Evolutionary conservation across 164 flowering plant species (phyloP), one percentile per base, ranked within the genome.

Genomic region (Amborella trichopoda): DNA sequence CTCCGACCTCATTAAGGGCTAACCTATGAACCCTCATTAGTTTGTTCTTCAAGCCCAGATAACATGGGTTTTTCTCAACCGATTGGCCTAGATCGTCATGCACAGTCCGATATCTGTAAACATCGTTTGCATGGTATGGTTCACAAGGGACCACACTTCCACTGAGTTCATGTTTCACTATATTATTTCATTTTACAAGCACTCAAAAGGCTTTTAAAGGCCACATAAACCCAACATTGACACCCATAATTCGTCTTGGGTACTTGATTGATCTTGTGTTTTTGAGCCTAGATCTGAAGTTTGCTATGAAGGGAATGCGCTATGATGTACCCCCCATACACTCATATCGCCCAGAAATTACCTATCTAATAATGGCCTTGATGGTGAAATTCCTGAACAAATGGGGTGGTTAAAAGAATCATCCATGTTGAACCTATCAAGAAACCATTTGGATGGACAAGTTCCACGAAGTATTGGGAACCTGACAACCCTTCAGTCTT

Each of bases 371-470:
- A 55, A 61, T 38, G 5, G 0, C 24, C 26, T 45, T 6, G 48
- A 26, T 11, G 66, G 57, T n/a, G 46, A 40, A 4, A 50, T 61
- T 23, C 66, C 52, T 2, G 12, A 6, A 5, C 37, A 50, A 27
- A 50, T 61, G n/a, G 65, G 56, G 40, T 24, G 39, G 11, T 30
- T 44, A 33, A 18, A 40, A 10, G 64, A 51, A 0, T 54, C 50
- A 5, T 23, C 6, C 16, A 39, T 40, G 42, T 56, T 61, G 23
- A 55, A 61, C 32, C 37, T 61, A 11, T 50, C 65, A 11, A 48
- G 55, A 17, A 55, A 55, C 34, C 18, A 9, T 4, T 23, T 61
- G 19, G 38, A 47, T 0, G 52, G 56, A 6, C 5, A 27, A 27
- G 55, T 61, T 6, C 61, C 56, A 26, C 10, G 1, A 1, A 50